phyloP scores from a whole-genome alignment of 2,329 filamentous ascomycete genomes.

The Trichophyton benhamiae region DNA sequence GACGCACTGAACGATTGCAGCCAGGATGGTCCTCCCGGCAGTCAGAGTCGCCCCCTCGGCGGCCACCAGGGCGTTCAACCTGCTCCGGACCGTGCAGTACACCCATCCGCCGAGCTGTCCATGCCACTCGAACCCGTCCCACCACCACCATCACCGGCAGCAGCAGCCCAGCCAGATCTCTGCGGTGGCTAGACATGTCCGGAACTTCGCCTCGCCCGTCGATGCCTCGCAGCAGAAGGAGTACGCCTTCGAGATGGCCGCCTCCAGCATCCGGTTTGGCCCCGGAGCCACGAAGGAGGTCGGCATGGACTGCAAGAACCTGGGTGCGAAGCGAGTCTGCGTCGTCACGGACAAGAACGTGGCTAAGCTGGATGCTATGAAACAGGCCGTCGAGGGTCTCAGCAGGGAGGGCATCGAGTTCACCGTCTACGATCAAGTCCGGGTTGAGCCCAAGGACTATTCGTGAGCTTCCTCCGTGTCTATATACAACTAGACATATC shows the following conservation, averaged over 20 bases:
- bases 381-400: slow-evolving; percentile 71
- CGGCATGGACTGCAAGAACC: slow-evolving; percentile 92
- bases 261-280: slow-evolving; percentile 86
- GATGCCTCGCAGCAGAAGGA: slow-evolving; percentile 67
- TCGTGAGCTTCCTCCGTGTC: slow-evolving; percentile 46
- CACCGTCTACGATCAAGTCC: slow-evolving; percentile 66
- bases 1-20: no score
- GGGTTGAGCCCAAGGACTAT: slow-evolving; percentile 87
- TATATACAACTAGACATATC: neutral
- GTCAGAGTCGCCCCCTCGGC: slow-evolving; percentile 36
- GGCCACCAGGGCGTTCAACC: slow-evolving; percentile 39
- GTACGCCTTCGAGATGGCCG: slow-evolving; percentile 98
- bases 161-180: slow-evolving; percentile 21
- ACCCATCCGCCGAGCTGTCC: slow-evolving; percentile 79
- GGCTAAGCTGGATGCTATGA: slow-evolving; percentile 72
- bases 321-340: slow-evolving; percentile 74
- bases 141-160: slow-evolving; percentile 59
- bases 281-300: slow-evolving; percentile 90
- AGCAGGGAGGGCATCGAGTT: slow-evolving; percentile 66
- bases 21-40: slow-evolving; percentile 27
- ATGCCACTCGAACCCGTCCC: slow-evolving; percentile 78
- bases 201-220: slow-evolving; percentile 62
- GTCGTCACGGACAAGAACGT: slow-evolving; percentile 86
- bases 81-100: slow-evolving; percentile 81
- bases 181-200: slow-evolving; percentile 38